Conservation (phyloP, 441 rosid genomes). For the Adansonia grandidieri region DNA sequence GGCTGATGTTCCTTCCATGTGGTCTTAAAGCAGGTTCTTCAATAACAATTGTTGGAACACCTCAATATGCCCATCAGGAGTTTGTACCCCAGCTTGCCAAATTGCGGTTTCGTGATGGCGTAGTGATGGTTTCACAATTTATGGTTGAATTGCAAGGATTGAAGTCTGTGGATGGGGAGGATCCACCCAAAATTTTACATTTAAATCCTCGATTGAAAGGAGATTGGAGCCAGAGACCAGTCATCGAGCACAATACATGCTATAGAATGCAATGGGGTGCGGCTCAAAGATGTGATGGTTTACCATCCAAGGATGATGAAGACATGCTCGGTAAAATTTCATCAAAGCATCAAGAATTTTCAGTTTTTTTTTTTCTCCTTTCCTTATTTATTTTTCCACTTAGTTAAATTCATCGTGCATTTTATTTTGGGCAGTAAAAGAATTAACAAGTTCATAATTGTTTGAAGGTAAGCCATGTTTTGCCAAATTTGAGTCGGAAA, state of each 20-base stretch:
- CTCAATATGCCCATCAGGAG: constrained; percentile 70
- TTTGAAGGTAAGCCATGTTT: not conserved
- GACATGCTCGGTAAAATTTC: constrained; percentile 71
- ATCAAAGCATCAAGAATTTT: constrained; percentile 76
- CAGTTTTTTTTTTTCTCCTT: constrained; percentile 6
- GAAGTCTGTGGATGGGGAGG: constrained; percentile 91
- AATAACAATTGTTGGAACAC: constrained; percentile 84
- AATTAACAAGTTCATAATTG: not conserved
- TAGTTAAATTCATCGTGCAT: not conserved
- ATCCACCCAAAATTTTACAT: constrained; percentile 93
- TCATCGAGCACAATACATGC: constrained; percentile 96
- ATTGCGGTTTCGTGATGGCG: constrained; percentile 48
- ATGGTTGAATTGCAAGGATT: constrained; percentile 93
- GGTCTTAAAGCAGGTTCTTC: constrained; percentile 96
- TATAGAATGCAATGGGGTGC: constrained; percentile 99
- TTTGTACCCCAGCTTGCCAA: constrained; percentile 38
- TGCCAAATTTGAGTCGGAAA: not conserved
- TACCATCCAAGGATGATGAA: constrained; percentile 72
- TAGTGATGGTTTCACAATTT: constrained; percentile 86
- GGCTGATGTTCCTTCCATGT: constrained; percentile 88
- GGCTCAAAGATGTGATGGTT: constrained; percentile 96
- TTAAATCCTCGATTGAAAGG: constrained; percentile 91
- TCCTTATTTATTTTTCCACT: constrained; percentile 12
- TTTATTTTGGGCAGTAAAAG: not conserved
- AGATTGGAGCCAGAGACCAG: constrained; percentile 86